Percentiles rank a stretch among this genome's conserved stretches.
phyloP scores from a whole-genome alignment of 1,139 yeast genomes.

The Candida dubliniensis region DNA sequence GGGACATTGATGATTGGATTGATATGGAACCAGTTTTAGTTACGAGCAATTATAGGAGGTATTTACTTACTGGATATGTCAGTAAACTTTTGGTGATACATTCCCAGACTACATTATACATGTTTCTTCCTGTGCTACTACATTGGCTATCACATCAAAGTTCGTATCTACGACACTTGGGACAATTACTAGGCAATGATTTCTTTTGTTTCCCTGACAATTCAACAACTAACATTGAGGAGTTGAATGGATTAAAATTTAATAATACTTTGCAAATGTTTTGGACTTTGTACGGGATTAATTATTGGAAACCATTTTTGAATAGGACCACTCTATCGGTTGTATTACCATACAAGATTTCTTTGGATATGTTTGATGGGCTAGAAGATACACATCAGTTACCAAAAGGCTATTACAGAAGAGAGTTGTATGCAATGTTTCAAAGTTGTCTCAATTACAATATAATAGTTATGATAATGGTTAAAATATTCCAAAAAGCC shows the following conservation, averaged over 20 bases:
- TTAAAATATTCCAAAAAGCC: constrained; percentile 13
- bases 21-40: constrained; percentile 30
- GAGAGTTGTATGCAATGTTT: constrained; percentile 2
- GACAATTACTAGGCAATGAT: constrained; percentile 17
- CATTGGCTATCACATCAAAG: constrained; percentile 39
- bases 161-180: constrained; percentile 7
- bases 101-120: constrained; percentile 31
- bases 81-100: constrained; percentile 35
- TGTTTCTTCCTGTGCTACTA: constrained; percentile 34
- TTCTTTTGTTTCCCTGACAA: constrained; percentile 29
- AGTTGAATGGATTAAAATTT: constrained; percentile 19
- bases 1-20: constrained; percentile 41
- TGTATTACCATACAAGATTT: constrained; percentile 16
- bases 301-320: constrained; percentile 34
- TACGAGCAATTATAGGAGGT: constrained; percentile 20
- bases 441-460: constrained; percentile 24
- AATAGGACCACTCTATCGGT: constrained; percentile 9
- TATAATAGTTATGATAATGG: constrained; percentile 22
- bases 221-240: constrained; percentile 18
- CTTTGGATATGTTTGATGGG: constrained; percentile 9
- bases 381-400: constrained; percentile 4
- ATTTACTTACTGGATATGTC: constrained; percentile 35
- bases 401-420: constrained; percentile 5
- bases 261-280: constrained; percentile 19
- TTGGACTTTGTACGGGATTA: constrained; percentile 28